phyloP scores from a whole-genome alignment of 768 basidiomycete genomes.

The Leccinum olivaceopallidum region DNA sequence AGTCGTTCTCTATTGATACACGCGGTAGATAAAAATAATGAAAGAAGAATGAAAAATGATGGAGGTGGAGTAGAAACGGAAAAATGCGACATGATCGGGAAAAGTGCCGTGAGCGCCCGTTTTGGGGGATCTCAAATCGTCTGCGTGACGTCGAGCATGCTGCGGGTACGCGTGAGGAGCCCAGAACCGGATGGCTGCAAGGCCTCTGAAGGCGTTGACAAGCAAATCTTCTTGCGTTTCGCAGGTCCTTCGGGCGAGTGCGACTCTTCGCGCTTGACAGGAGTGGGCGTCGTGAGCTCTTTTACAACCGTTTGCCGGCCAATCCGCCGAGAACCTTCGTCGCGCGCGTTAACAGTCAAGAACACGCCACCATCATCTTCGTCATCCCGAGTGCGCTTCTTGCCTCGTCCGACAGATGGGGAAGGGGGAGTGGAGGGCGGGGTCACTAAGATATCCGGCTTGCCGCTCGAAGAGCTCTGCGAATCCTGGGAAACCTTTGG shows the following conservation, averaged over 20 bases:
- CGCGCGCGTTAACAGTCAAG: background rate
- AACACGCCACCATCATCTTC: constrained; percentile 7
- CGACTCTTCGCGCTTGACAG: constrained; percentile 4
- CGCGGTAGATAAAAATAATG: background rate
- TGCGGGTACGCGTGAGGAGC: constrained; percentile 5
- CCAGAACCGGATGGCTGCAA: background rate
- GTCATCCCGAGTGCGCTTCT: constrained; percentile 16
- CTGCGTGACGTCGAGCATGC: constrained; percentile 4
- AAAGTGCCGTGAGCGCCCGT: background rate
- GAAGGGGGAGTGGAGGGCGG: constrained; percentile 13
- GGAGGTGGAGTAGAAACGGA: background rate
- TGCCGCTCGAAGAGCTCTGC: background rate
- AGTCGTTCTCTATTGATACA: constrained; percentile 1
- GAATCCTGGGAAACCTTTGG: background rate
- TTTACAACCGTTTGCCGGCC: background rate
- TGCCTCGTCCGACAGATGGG: constrained; percentile 9
- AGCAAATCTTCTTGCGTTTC: constrained; percentile 19
- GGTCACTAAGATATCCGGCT: background rate
- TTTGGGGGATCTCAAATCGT: background rate
- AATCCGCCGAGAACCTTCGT: background rate
- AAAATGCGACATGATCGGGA: background rate
- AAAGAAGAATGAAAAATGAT: background rate
- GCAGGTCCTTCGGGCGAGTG: background rate
- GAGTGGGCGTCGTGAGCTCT: background rate
- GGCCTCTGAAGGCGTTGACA: background rate